These are phyloP conservation scores for Zelopaecilomyces penicillatus DNA, from an alignment of 2,329 filamentous ascomycete genomes.

Conservation along the genomic window DNA sequence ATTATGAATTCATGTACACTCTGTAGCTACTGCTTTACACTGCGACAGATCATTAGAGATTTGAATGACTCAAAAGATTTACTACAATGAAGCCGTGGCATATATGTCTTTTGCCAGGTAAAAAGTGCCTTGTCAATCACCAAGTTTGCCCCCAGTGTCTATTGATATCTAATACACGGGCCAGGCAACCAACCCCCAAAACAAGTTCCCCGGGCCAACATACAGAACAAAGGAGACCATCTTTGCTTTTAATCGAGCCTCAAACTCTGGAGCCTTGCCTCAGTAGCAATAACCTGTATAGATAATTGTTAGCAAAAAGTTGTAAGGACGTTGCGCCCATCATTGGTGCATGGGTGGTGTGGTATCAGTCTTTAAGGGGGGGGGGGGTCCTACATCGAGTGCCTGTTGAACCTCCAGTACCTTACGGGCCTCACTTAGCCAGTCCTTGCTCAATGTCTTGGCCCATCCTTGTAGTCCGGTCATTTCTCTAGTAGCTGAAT, in stretches of 20 bases:
- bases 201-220: constrained; percentile 20
- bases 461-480: constrained; percentile 90
- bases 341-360: no score
- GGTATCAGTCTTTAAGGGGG: neutral
- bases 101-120: neutral
- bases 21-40: no score
- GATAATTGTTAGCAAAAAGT: constrained; percentile 16
- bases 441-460: constrained; percentile 88
- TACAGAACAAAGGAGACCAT: constrained; percentile 28
- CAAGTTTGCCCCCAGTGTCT: constrained; percentile 16
- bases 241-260: constrained; percentile 57
- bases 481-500: constrained; percentile 89
- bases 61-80: no score
- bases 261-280: constrained; percentile 81
- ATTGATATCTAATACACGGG: constrained; percentile 30
- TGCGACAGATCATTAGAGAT: no score
- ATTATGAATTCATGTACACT: no score
- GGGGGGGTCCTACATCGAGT: constrained; percentile 66
- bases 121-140: constrained; percentile 1
- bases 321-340: neutral
- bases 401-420: constrained; percentile 94
- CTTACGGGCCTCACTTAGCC: constrained; percentile 83
- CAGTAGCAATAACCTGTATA: constrained; percentile 71
- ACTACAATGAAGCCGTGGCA: no score
- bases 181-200: constrained; percentile 18